phyloP scores from a whole-genome alignment of 2,329 filamentous ascomycete species.

The Curvularia lunata region DNA sequence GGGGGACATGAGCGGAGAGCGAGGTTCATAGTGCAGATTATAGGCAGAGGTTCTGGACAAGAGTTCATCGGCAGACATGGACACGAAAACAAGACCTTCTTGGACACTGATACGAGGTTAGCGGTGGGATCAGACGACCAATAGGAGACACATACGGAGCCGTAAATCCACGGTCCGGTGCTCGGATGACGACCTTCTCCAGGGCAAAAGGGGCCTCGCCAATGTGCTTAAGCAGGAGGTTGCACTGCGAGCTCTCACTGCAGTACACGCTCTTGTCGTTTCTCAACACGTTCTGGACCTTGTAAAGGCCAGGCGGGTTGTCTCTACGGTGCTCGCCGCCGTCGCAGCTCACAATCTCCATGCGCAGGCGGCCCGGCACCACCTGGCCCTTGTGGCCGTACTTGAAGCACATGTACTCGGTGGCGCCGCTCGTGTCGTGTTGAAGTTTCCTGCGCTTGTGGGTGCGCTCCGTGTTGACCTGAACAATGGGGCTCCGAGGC shows the following conservation, averaged over 20 bases:
- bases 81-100: slow-evolving; percentile 89
- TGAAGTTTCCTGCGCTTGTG: slow-evolving; percentile 51
- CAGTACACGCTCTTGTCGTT: slow-evolving; percentile 88
- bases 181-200: slow-evolving; percentile 86
- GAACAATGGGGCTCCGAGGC: slow-evolving; percentile 33
- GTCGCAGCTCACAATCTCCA: slow-evolving; percentile 91
- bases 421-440: slow-evolving; percentile 33
- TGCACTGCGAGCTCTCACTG: slow-evolving; percentile 85
- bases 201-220: slow-evolving; percentile 81
- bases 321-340: slow-evolving; percentile 73
- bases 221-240: slow-evolving; percentile 82
- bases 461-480: slow-evolving; percentile 30
- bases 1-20: slow-evolving; percentile 35
- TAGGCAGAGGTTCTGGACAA: slow-evolving; percentile 75
- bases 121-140: slow-evolving; percentile 21
- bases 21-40: slow-evolving; percentile 65
- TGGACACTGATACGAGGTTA: slow-evolving; percentile 68
- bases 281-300: slow-evolving; percentile 76
- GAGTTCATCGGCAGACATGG: slow-evolving; percentile 82
- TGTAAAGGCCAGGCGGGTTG: slow-evolving; percentile 53
- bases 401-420: slow-evolving; percentile 60
- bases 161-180: slow-evolving; percentile 79
- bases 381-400: slow-evolving; percentile 91
- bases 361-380: slow-evolving; percentile 77
- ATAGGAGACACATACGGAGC: slow-evolving; percentile 71